Evolutionary conservation across 2,329 filamentous ascomycete genomes (phyloP), one percentile per base, ranked within the genome.

Genomic region (Pseudogymnoascus sp.): DNA sequence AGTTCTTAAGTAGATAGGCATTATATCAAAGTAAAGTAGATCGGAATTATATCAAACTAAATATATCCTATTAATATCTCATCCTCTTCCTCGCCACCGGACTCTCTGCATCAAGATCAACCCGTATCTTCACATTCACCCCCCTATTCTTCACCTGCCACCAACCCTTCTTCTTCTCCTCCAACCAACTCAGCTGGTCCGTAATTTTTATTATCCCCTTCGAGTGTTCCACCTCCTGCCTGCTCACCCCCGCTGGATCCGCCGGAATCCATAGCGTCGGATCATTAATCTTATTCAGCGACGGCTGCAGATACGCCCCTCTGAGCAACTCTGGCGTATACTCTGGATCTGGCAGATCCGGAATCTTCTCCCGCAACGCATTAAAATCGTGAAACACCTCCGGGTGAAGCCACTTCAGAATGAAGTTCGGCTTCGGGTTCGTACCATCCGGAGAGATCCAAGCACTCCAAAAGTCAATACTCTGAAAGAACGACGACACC

Each of bases 261-360:
- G 78, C 78, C n/a, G 85, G 85, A 62, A 81, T 82, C 85, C 79
- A 87, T 65, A 75, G 83, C 65, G 72, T 77, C 69, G 69, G 75
- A 67, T 76, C 82, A 76, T 73, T 82, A 78, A 82, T 85, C 69
- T 74, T 83, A 0, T 54, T 54, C 14, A 54, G 23, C 14, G 47
- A 54, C 14, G 85, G 85, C 67, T 86, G 79, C 71, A 77, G 80
- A 73, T 85, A 87, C 1, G 84, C 85, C 63, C 83, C 77, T 39
- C 65, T 68, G 10, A 71, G 29, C 10, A 77, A 73, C 70, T 82
- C 78, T 0, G 75, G 72, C 1, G 75, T 64, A 68, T 85, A 85
- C 5, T 72, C 69, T 63, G 80, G 76, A 1, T 77, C 73, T 0
- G 80, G 78, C 21, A 79, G 71, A 26, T 77, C 76, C 47, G 83